Evolutionary conservation across 2,329 filamentous ascomycete genomes (phyloP), one percentile per base, ranked within the genome.

Genomic region (Trichoderma sp.): DNA sequence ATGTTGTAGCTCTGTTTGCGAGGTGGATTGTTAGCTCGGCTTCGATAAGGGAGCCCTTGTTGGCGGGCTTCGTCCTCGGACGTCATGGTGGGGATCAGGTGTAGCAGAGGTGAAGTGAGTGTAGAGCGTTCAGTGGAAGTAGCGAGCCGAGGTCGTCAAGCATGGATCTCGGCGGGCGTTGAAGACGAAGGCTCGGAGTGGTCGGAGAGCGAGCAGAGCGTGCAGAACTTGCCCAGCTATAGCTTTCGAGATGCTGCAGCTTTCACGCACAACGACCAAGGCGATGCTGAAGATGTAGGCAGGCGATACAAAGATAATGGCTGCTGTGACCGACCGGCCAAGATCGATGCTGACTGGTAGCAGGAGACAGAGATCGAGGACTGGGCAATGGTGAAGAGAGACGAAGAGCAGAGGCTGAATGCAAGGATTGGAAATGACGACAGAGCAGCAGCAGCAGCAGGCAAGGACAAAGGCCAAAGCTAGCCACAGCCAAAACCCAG

Each of bases 1-100:
- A 86, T 81, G 76, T 85, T 84, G 79, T 85, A 85, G 75, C 82
- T 84, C 83, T 87, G 77, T 11, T 70, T 71, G 59, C 55, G 60
- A 65, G 62, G 43, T 56, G 61, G 55, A 49, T 62, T 63, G 76
- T 80, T 70, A 80, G 78, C 72, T 70, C 55, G 71, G 52, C 19
- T 59, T 69, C 73, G 73, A 68, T 69, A 69, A 14, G 73, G 72
- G 16, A 77, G 72, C 68, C 53, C 61, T n/a, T 21, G 61, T 49
- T 69, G 62, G 52, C 57, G 71, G 64, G 71, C 53, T 70, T 61
- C 73, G 75, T 77, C 71, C 71, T 70, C 47, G 19, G 56, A 61
- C 55, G 61, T 24, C 61, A 58, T 69, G 40, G 24, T 65, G 68
- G 43, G 47, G 24, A 47, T 72, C 69, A 72, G 59, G 70, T 68